Evolutionary conservation across 177 flowering plant species (phyloP), one percentile per base, ranked within the genome.

Genomic region (Vitis hybrid): DNA sequence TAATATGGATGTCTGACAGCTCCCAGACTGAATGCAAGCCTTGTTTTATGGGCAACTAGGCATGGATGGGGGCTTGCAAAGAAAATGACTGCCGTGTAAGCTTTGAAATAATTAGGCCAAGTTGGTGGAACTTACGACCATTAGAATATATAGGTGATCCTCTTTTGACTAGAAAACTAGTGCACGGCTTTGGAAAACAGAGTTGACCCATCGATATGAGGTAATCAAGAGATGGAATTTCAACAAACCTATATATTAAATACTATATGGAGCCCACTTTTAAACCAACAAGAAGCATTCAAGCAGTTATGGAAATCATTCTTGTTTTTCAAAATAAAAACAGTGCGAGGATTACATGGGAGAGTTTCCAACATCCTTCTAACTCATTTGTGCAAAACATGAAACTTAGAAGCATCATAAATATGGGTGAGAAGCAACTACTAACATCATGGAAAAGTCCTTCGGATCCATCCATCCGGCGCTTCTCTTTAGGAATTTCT

Each of bases 381-480:
- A 67, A 79, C 18, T 60, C 71, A 6, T 21, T 70, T 60, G 7
- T 77, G 66, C 62, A 79, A 52, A 56, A 6, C 7, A 74, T 79
- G 79, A 67, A 56, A 51, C 21, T 77, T 13, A 30, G 66, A 3
- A 23, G 54, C 12, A 67, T 77, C 17, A 2, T 7, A 2, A 61
- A 6, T 14, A 69, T 75, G 18, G 68, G 65, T 1, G 67, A 70
- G 51, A 70, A 70, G 12, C 26, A 0, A 2, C 12, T 64, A 9
- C 26, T 76, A 5, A 63, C 63, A 9, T 76, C 84, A 13, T 79
- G 80, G 82, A 72, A 57, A 62, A 67, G 61, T 58, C 30, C 58
- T 12, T 30, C 60, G 0, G 76, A 82, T 70, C 85, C 82, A 7
- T 71, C 74, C 2, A 9, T 2, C 14, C 83, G 87, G 51, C 62